Conservation (phyloP, 1,284 basidiomycete species). For the Apiotrichum veenhuisii region DNA sequence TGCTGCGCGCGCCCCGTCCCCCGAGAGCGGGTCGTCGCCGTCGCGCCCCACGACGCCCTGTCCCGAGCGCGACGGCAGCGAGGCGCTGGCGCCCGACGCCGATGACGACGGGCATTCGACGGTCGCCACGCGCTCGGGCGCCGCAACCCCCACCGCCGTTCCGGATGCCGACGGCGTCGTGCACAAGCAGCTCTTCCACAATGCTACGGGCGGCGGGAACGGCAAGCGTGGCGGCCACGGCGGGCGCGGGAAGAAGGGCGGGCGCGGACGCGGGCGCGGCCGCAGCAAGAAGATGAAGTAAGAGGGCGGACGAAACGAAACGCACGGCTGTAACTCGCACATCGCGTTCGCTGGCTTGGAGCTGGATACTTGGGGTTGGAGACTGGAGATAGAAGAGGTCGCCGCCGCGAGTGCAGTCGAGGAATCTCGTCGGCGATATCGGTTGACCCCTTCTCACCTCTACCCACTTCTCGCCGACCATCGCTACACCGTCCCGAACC, state of each 20-base stretch:
- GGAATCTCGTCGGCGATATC: too few relatives aligned
- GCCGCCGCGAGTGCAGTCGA: too few relatives aligned
- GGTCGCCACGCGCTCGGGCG: conserved; percentile 1
- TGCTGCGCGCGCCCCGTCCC: conserved; percentile 6
- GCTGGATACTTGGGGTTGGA: too few relatives aligned
- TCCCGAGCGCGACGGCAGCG: background rate
- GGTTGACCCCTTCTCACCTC: too few relatives aligned
- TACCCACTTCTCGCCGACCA: too few relatives aligned
- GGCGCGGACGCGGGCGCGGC: conserved; percentile 5
- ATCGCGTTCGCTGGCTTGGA: too few relatives aligned
- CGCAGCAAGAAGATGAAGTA: conserved; percentile 11
- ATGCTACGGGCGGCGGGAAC: background rate
- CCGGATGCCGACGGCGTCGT: conserved; percentile 10
- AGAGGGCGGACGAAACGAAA: background rate
- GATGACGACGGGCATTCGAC: conserved; percentile 3
- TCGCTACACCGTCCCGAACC: too few relatives aligned
- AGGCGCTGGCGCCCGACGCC: background rate
- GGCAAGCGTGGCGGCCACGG: background rate
- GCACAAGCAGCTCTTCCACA: conserved; percentile 19
- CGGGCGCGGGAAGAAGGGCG: conserved; percentile 5
- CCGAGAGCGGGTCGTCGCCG: conserved; percentile 4
- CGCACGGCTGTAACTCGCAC: too few relatives aligned
- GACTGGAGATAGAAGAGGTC: too few relatives aligned
- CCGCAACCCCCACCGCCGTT: background rate
- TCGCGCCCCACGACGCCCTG: conserved; percentile 13